Evolutionary conservation across 345 rosid species (phyloP).

Genomic region (Sisymbrium irio): DNA sequence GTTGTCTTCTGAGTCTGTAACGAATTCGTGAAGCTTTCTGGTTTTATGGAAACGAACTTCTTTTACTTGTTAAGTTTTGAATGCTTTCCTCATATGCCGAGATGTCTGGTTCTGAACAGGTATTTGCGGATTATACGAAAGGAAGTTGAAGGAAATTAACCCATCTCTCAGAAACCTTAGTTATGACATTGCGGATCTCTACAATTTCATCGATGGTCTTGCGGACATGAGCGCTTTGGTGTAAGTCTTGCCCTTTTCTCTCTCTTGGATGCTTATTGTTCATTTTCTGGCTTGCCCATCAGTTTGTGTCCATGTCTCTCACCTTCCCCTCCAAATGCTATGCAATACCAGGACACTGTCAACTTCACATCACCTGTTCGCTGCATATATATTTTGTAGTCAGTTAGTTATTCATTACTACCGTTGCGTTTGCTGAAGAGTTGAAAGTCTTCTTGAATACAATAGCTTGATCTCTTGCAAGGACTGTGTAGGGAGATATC

Average conservation of each 20-base stretch:
- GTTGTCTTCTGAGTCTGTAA: not conserved
- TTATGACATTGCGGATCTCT: constrained; percentile 79
- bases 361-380: not conserved
- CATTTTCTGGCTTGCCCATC: not conserved
- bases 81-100: not conserved
- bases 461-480: not conserved
- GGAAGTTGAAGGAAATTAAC: constrained; percentile 76
- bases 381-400: not conserved
- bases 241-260: constrained; percentile 44
- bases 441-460: not conserved
- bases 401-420: not conserved
- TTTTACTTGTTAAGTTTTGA: not conserved
- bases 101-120: constrained; percentile 40
- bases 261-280: not conserved
- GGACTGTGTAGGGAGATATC: not conserved
- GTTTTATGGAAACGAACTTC: not conserved
- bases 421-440: not conserved
- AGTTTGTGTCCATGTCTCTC: not conserved
- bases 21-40: not conserved
- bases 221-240: constrained; percentile 89
- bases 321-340: not conserved
- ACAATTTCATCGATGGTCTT: constrained; percentile 85
- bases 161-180: constrained; percentile 69
- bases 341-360: not conserved
- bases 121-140: constrained; percentile 76